Evolutionary conservation across 169 alveolate genomes (phyloP).

Genomic region (Eimeria sp.): DNA sequence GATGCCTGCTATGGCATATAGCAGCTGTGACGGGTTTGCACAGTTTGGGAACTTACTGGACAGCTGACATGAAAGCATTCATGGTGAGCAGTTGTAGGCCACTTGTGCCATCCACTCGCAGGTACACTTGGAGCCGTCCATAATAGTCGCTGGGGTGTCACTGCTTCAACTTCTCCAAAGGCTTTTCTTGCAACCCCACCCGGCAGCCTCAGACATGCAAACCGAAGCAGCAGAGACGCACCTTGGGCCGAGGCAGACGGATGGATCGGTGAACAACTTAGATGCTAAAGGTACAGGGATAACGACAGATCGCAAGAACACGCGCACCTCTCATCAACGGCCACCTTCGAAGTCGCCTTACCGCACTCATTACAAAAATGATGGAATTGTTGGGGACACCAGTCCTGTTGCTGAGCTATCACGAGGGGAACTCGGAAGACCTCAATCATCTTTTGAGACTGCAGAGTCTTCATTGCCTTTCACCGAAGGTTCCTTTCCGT

Average conservation of each 20-base stretch:
- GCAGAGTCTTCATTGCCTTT: conserved; percentile 4
- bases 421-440: not conserved
- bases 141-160: conserved; percentile 20
- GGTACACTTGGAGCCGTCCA: conserved; percentile 51
- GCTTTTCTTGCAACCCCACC: not conserved
- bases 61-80: not conserved
- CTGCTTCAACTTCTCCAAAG: conserved; percentile 23
- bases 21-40: not conserved
- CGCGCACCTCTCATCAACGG: not conserved
- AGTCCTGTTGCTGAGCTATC: not conserved
- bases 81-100: not conserved
- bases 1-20: not conserved
- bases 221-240: not conserved
- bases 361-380: not conserved
- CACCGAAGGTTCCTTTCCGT: not conserved
- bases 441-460: conserved; percentile 35
- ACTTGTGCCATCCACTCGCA: conserved; percentile 13
- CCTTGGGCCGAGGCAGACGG: not conserved
- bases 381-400: not conserved
- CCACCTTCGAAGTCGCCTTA: not conserved
- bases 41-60: not conserved
- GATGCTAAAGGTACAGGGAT: not conserved
- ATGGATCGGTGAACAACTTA: not conserved
- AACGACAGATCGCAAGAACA: not conserved
- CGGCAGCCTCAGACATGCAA: not conserved